Evolutionary conservation across 2,329 filamentous ascomycete genomes (phyloP), one percentile per base, ranked within the genome.

Genomic region (Microsporum ferrugineum): DNA sequence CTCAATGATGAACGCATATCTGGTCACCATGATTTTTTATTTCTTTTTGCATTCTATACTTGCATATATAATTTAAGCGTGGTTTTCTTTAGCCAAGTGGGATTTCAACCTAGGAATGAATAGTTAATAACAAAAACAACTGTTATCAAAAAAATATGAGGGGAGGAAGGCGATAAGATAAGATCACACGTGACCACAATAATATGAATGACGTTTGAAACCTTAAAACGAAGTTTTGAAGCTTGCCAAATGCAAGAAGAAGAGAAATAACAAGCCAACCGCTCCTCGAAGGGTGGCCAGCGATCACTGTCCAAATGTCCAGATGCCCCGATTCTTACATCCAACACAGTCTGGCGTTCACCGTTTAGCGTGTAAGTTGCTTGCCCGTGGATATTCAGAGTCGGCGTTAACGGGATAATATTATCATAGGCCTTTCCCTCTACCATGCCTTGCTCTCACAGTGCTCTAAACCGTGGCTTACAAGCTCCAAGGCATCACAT

Each of bases 381-480:
- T 55, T 33, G 38, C 41, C 58, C 39, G 31, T 12, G 2, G 17
- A 17, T 57, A 1, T 41, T 29, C 14, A 23, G 0, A 33, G 39
- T 27, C 10, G 51, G 14, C 5, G n/a, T 39, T 61, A 29, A 55
- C 57, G 61, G 60, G 59, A 38, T 53, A 23, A 43, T n/a, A 8
- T 31, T 12, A 36, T 23, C 17, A 23, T 7, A 78, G 76, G 76
- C 63, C 66, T 76, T 64, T 72, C 76, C 41, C 73, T 79, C 29
- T 79, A 78, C 64, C 71, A 74, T 66, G 73, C 75, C 47, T 75
- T 79, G 58, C 71, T 79, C 58, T 71, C 72, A 65, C 74, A 75
- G 71, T 76, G 73, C 65, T 63, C 66, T 41, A 67, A 67, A 62
- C 63, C 75, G 55, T 66, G 68, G 56, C n/a, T 58, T 57, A 33